Percentiles rank a stretch among this genome's conserved stretches.
phyloP scores from a whole-genome alignment of 2,329 filamentous ascomycete species.

The Ascochyta fabae region DNA sequence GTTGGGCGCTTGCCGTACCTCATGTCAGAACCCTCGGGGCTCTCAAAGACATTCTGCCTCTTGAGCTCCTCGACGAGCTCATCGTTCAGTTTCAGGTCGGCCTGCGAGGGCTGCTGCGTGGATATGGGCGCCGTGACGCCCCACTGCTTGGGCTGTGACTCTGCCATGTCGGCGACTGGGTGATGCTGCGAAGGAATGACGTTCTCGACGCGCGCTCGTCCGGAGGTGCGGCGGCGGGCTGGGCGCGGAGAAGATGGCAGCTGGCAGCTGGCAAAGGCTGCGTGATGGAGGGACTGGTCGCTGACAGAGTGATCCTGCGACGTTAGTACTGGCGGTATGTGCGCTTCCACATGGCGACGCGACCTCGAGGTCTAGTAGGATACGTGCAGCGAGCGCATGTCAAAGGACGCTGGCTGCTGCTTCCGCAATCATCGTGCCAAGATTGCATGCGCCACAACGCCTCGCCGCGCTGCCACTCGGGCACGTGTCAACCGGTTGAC shows the following conservation, averaged over 20 bases:
- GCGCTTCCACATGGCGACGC: conserved; percentile 43
- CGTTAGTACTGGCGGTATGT: conserved; percentile 18
- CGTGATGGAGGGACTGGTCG: not conserved
- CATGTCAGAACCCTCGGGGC: conserved; percentile 79
- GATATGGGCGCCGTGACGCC: conserved; percentile 90
- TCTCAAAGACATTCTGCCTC: conserved; percentile 90
- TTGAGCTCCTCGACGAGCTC: conserved; percentile 84
- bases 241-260: conserved; percentile 18
- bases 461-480: not conserved
- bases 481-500: conserved; percentile 1
- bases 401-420: conserved; percentile 10
- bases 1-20: conserved; percentile 59
- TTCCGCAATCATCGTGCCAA: conserved; percentile 25
- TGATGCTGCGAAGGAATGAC: conserved; percentile 13
- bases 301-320: conserved; percentile 6
- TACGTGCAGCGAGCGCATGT: conserved; percentile 26
- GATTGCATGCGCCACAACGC: conserved; percentile 23
- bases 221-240: conserved; percentile 32
- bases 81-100: conserved; percentile 78
- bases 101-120: conserved; percentile 73
- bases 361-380: conserved; percentile 20
- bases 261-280: conserved; percentile 6
- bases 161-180: conserved; percentile 38
- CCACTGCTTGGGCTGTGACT: conserved; percentile 52
- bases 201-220: conserved; percentile 20